phyloP scores from a whole-genome alignment of 208 protist species.

The Novymonas esmeraldas region DNA sequence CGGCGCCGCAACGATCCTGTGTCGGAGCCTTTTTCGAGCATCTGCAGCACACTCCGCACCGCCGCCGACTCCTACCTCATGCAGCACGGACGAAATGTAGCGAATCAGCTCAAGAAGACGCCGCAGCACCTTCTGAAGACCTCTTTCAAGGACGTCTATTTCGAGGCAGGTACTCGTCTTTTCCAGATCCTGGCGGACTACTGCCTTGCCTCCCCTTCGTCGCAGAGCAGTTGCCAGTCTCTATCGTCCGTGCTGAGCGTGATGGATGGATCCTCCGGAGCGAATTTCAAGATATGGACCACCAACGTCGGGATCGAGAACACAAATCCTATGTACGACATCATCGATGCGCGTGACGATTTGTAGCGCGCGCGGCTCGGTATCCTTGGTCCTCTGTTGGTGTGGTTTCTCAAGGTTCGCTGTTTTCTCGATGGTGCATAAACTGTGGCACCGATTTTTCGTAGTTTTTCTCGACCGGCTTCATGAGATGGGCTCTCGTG shows the following conservation, averaged over 20 bases:
- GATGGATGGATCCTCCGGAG: constrained; percentile 42
- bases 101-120: constrained; percentile 76
- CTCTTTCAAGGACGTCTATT: constrained; percentile 85
- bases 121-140: constrained; percentile 77
- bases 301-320: constrained; percentile 93
- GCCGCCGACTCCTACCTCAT: constrained; percentile 79
- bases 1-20: constrained; percentile 48
- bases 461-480: constrained; percentile 2
- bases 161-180: constrained; percentile 67
- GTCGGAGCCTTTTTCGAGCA: constrained; percentile 38
- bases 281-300: constrained; percentile 70
- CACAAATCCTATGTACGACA: constrained; percentile 92
- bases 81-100: constrained; percentile 78
- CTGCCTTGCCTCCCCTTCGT: constrained; percentile 64
- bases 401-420: neutral
- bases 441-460: no score
- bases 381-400: no score
- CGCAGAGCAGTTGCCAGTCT: constrained; percentile 58
- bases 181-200: constrained; percentile 58
- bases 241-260: constrained; percentile 46
- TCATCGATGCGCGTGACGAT: constrained; percentile 65
- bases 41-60: constrained; percentile 57
- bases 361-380: constrained; percentile 37
- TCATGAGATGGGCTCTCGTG: constrained; percentile 13
- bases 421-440: constrained; percentile 2